phyloP scores from a whole-genome alignment of 768 basidiomycete species.

The Pleurotus tuoliensis region DNA sequence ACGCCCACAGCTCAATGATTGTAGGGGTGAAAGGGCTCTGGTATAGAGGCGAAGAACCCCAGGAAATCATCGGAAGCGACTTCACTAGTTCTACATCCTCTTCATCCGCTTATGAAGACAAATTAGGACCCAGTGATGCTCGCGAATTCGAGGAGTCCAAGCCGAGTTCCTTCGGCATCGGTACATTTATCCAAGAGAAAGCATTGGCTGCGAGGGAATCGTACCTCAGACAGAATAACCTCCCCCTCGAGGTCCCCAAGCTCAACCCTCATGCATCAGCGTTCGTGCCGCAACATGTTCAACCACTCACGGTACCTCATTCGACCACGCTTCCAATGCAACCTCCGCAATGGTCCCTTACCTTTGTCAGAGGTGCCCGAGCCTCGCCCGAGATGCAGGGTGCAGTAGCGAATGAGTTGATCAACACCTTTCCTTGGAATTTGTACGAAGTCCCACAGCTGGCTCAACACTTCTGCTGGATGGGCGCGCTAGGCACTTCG shows the following conservation, averaged over 20 bases:
- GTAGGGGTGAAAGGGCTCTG: no score
- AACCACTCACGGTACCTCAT: neutral
- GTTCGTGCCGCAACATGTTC: neutral
- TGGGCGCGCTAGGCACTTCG: constrained; percentile 9
- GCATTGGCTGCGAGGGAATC: neutral
- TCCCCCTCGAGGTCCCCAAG: neutral
- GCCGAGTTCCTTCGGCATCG: no score
- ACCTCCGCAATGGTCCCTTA: neutral
- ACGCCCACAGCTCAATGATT: no score
- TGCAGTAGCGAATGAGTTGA: neutral
- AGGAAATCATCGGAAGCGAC: no score
- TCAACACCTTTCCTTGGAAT: constrained; percentile 11
- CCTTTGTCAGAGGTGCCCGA: neutral
- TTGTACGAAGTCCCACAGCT: constrained; percentile 18
- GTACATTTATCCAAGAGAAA: neutral
- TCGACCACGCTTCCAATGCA: neutral
- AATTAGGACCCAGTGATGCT: no score
- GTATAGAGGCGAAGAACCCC: no score
- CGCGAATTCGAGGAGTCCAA: no score
- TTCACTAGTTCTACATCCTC: no score
- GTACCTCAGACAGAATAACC: no score
- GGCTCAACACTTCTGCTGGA: constrained; percentile 24
- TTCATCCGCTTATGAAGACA: no score
- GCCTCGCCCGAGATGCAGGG: no score
- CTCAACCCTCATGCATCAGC: constrained; percentile 6